Conservation (phyloP, 2,329 filamentous ascomycete species). For the Gliomastix tumulicola region DNA sequence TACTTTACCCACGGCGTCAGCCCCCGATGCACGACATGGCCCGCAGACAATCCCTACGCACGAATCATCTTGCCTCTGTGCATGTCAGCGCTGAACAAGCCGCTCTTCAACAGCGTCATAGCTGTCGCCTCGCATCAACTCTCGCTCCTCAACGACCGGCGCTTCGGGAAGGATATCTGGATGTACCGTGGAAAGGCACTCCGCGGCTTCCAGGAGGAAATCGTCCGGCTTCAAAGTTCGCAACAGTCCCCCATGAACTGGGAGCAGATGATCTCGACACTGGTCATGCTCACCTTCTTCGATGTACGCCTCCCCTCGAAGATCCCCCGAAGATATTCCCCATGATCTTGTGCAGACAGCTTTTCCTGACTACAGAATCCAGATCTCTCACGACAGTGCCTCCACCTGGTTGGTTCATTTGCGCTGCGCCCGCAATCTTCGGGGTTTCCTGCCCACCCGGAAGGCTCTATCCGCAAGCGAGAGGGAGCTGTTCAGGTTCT, state of each 20-base stretch:
- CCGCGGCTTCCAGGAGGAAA: background rate
- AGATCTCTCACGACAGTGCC: background rate
- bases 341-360: background rate
- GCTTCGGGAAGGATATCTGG: background rate
- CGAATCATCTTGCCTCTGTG: background rate
- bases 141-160: background rate
- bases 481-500: background rate
- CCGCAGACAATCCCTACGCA: background rate
- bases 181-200: background rate
- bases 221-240: background rate
- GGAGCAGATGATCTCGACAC: background rate
- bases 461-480: background rate
- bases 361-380: background rate
- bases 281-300: background rate
- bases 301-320: background rate
- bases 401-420: background rate
- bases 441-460: background rate
- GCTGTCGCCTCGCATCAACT: background rate
- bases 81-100: background rate
- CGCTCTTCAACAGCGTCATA: background rate
- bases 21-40: background rate
- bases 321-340: too few relatives aligned
- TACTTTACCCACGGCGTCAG: conserved; percentile 1
- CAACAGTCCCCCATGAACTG: background rate
- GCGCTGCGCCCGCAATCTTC: background rate